phyloP scores from a whole-genome alignment of 108 stramenopile species.

The Discostella pseudostelligera region DNA sequence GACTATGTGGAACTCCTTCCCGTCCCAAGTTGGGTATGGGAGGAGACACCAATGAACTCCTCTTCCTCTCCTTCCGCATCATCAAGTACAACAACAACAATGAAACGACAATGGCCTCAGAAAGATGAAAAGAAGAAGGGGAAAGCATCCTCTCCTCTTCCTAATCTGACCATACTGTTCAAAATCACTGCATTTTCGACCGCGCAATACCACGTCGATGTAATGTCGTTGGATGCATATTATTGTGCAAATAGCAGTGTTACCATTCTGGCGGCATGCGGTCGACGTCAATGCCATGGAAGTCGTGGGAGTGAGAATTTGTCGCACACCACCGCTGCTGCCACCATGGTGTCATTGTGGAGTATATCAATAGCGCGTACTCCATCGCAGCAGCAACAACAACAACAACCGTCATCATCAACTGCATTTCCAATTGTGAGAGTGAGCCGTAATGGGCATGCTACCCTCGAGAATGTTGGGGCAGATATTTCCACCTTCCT shows the following conservation, averaged over 20 bases:
- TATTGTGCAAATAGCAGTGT: conserved; percentile 40
- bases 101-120: conserved; percentile 24
- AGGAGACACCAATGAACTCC: conserved; percentile 15
- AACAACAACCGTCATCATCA: background rate
- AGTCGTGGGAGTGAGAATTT: background rate
- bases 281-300: conserved; percentile 20
- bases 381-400: background rate
- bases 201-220: conserved; percentile 53
- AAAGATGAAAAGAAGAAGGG: background rate
- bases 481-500: conserved; percentile 58
- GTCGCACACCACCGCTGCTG: background rate
- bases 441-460: conserved; percentile 27
- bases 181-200: conserved; percentile 57
- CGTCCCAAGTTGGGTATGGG: conserved; percentile 62
- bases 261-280: conserved; percentile 60
- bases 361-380: conserved; percentile 13
- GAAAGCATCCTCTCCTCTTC: background rate
- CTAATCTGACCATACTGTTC: conserved; percentile 19
- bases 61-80: background rate
- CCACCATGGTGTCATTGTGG: conserved; percentile 33
- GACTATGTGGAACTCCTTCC: conserved; percentile 77
- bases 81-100: background rate
- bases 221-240: conserved; percentile 58
- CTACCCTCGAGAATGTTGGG: conserved; percentile 37
- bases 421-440: conserved; percentile 6